Conservation (phyloP, 257 asterid genomes). For the Echium plantagineum region DNA sequence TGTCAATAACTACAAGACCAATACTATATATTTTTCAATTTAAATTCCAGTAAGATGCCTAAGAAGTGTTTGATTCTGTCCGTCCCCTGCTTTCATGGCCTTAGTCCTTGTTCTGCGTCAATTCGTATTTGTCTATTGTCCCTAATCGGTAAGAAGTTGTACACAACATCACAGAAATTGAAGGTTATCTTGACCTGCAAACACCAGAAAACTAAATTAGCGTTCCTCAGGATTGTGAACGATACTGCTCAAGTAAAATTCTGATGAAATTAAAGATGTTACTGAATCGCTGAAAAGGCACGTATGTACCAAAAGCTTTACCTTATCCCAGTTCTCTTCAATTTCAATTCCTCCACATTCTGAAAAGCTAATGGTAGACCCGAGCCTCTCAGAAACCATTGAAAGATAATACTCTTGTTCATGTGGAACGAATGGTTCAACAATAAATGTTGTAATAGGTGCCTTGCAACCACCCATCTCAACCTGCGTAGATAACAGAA, state of each 20-base stretch:
- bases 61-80: too few species aligned
- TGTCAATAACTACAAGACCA: too few species aligned
- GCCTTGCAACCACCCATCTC: slow-evolving; percentile 97
- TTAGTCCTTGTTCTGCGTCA: too few species aligned
- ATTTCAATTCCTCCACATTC: slow-evolving; percentile 96
- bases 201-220: slow-evolving; percentile 1
- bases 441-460: slow-evolving; percentile 81
- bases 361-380: slow-evolving; percentile 74
- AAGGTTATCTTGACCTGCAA: slow-evolving; percentile 70
- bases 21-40: too few species aligned
- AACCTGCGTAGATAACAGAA: slow-evolving; percentile 33
- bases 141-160: too few species aligned
- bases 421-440: slow-evolving; percentile 88
- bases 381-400: slow-evolving; percentile 81
- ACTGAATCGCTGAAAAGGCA: not conserved
- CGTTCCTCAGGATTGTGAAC: not conserved
- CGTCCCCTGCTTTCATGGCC: too few species aligned
- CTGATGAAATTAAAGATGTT: not conserved
- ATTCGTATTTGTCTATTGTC: too few species aligned
- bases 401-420: slow-evolving; percentile 77
- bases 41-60: too few species aligned
- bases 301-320: slow-evolving; percentile 6
- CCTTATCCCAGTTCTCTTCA: slow-evolving; percentile 98
- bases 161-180: too few species aligned
- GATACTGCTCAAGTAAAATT: too few species aligned